Percentiles rank a stretch among this genome's conserved stretches.
Conservation (phyloP, 2,329 filamentous ascomycete genomes). For the Aquanectria penicillioides region DNA sequence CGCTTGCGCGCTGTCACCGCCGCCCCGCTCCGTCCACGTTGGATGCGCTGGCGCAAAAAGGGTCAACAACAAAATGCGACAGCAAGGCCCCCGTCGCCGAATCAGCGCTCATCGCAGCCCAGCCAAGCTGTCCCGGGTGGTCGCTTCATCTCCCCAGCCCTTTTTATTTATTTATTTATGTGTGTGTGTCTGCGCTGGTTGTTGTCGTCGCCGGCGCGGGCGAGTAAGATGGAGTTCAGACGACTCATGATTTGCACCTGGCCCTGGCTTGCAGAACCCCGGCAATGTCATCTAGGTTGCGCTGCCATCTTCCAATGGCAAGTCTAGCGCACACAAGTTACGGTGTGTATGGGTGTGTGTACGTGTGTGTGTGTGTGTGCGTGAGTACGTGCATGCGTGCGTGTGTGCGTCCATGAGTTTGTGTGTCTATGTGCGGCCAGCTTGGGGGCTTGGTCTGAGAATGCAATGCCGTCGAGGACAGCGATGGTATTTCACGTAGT, state of each 20-base stretch:
- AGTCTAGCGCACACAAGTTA: conserved; percentile 37
- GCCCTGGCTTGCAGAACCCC: conserved; percentile 10
- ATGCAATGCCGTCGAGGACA: conserved; percentile 3
- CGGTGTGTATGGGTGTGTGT: conserved; percentile 31
- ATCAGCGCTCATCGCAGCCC: conserved; percentile 41
- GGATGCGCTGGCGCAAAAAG: conserved; percentile 41
- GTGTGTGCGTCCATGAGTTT: conserved; percentile 10
- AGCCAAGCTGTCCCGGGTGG: conserved; percentile 28
- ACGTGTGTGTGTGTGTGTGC: conserved; percentile 15
- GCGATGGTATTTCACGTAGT: neutral
- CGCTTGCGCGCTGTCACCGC: conserved; percentile 44
- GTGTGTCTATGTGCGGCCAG: conserved; percentile 23
- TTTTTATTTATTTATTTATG: too few relatives aligned
- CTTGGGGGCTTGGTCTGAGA: neutral
- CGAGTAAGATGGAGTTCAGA: neutral
- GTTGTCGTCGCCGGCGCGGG: conserved; percentile 9
- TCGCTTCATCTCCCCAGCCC: conserved; percentile 33
- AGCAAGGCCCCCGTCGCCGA: conserved; percentile 34
- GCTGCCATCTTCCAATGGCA: conserved; percentile 31
- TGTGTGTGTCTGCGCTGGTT: conserved; percentile 10
- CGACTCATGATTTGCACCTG: conserved; percentile 25
- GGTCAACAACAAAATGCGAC: conserved; percentile 44
- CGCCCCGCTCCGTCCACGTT: conserved; percentile 41
- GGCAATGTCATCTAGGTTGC: conserved; percentile 25
- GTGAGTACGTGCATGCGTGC: conserved; percentile 14